Evolutionary conservation across 202 grass and related monocot species (phyloP).

Genomic region (Elaeis oleifera): DNA sequence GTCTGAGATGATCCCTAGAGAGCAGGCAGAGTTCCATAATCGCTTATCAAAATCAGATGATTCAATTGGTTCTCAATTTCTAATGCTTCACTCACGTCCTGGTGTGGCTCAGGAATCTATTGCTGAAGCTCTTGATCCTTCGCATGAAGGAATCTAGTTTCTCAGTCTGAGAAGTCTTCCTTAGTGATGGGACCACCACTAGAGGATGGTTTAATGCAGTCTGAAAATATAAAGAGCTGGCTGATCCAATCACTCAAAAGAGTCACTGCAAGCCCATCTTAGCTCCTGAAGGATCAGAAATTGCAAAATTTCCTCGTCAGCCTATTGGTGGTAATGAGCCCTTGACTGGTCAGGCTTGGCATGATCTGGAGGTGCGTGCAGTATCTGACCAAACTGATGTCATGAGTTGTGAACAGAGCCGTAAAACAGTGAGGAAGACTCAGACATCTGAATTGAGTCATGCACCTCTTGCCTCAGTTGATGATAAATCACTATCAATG

Average conservation of each 20-base stretch:
- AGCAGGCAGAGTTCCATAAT: conserved; percentile 54
- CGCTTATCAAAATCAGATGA: conserved; percentile 94
- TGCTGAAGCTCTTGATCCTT: conserved; percentile 38
- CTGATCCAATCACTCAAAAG: conserved; percentile 18
- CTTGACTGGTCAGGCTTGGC: neutral
- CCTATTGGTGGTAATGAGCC: neutral
- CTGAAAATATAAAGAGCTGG: conserved; percentile 39
- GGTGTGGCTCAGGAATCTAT: conserved; percentile 50
- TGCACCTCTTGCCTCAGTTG: neutral
- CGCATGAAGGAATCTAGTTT: conserved; percentile 24
- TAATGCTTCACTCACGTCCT: conserved; percentile 51
- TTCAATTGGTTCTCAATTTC: conserved; percentile 66
- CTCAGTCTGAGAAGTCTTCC: conserved; percentile 37
- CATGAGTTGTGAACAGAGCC: neutral
- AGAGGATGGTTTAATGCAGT: conserved; percentile 45
- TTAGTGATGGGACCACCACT: conserved; percentile 11
- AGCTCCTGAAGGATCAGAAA: conserved; percentile 19
- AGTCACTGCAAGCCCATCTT: conserved; percentile 22
- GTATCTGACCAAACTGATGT: neutral
- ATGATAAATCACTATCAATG: conserved; percentile 16
- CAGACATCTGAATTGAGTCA: neutral
- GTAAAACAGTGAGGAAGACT: conserved; percentile 2
- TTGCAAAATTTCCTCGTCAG: conserved; percentile 6
- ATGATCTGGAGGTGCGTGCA: neutral
- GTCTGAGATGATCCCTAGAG: conserved; percentile 79